Evolutionary conservation across 73 alveolate species (phyloP), one percentile per base, ranked within the genome.

Genomic region (Stentor roeselii): DNA sequence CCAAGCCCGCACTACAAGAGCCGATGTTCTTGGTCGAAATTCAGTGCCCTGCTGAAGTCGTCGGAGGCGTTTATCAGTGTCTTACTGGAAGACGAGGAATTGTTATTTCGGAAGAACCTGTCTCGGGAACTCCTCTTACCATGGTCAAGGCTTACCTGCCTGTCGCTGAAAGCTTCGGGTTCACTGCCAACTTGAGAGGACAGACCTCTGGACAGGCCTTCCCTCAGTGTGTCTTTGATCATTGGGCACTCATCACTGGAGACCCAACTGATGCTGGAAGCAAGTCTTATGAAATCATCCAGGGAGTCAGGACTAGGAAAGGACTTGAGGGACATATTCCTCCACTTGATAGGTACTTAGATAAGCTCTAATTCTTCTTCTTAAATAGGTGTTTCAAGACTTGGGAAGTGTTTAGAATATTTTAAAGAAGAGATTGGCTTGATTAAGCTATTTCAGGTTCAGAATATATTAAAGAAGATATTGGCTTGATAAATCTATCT

Each of bases 151-250:
- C 99, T 30, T 95, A 95, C 96, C 88, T 97, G 91, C 99, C 99
- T 60, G 99, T 96, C 90, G 92, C 99, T 85, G 99, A 97, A 92
- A 95, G 99, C 6, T 97, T 97, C 95, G 99, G 99, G 40, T 98
- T 98, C 97, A 95, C 99, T 78, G 99, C 97, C 35, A 98, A 97
- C 84, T 88, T 98, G 91, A 91, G 99, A 86, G 92, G 97, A 76
- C 88, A 91, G 83, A 98, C 99, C 75, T 95, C 98, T 77, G 99
- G 99, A 75, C 93, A 98, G 95, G 99, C 99, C 85, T 98, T 97
- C 98, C 99, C 99, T 6, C 98, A 98, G 89, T 98, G 99, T 87
- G 98, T 94, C 86, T 97, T 98, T 92, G 98, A 93, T 78, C 99
- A 98, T 89, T 98, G 99, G 99, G 99, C 86, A 78, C 75, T 59